A percentile compares a stretch with the other conserved stretches of the same genome.
Evolutionary conservation across 169 alveolate genomes (phyloP).

Genomic region (Babesia ovata): DNA sequence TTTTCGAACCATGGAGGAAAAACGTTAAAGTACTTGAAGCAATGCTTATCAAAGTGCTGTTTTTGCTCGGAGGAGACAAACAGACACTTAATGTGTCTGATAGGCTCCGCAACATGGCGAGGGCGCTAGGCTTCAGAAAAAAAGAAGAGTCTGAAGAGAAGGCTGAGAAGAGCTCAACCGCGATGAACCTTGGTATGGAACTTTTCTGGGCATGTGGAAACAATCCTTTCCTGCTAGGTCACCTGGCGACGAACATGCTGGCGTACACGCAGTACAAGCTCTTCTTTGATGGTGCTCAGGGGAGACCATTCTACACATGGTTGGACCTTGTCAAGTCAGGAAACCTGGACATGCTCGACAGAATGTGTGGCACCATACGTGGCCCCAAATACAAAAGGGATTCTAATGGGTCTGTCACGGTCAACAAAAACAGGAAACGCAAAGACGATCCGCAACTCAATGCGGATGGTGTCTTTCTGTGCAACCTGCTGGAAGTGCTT

Average conservation of each 20-base stretch:
- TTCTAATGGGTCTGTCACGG: slow-evolving; percentile 40
- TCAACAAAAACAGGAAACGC: slow-evolving; percentile 24
- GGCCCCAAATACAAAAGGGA: slow-evolving; percentile 64
- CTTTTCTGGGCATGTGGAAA: slow-evolving; percentile 61
- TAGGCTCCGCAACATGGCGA: slow-evolving; percentile 56
- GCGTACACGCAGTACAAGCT: slow-evolving; percentile 56
- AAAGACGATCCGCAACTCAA: slow-evolving; percentile 30
- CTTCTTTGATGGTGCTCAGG: slow-evolving; percentile 18
- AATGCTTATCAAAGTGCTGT: slow-evolving; percentile 33
- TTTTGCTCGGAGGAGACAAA: slow-evolving; percentile 47
- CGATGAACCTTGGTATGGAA: slow-evolving; percentile 50
- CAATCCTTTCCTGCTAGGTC: slow-evolving; percentile 68
- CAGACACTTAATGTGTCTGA: slow-evolving; percentile 19
- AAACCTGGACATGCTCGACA: slow-evolving; percentile 49
- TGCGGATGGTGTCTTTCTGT: slow-evolving; percentile 58
- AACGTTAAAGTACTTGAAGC: slow-evolving; percentile 22
- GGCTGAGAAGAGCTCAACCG: slow-evolving; percentile 16
- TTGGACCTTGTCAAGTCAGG: slow-evolving; percentile 52
- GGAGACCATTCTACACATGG: slow-evolving; percentile 69
- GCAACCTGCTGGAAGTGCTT: slow-evolving; percentile 56
- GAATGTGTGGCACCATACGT: slow-evolving; percentile 67
- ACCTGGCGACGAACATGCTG: slow-evolving; percentile 63
- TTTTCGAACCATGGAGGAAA: slow-evolving; percentile 17
- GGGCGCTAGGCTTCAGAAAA: slow-evolving; percentile 58
- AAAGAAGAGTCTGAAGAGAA: slow-evolving; percentile 5